Percentiles rank a stretch among this genome's conserved stretches.
These are phyloP conservation scores for Penicillium egyptiacum DNA, from an alignment of 495 filamentous ascomycete genomes.

Conservation along the genomic window DNA sequence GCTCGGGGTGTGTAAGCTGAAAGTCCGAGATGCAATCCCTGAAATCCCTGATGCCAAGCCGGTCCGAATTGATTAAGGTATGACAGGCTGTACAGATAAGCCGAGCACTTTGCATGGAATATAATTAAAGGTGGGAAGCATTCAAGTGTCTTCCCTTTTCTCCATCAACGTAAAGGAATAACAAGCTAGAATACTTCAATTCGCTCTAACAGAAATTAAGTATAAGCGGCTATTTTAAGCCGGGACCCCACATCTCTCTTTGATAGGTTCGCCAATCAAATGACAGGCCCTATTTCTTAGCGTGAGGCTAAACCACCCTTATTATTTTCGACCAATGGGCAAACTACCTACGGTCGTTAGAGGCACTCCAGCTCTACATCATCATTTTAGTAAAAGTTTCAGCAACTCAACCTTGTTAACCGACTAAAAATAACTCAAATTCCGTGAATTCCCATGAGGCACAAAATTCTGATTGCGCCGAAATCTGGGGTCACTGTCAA, in stretches of 20 bases:
- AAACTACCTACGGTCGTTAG: no score
- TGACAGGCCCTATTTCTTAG: background rate
- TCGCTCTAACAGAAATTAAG: background rate
- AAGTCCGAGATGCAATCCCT: background rate
- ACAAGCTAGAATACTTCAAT: background rate
- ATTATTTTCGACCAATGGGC: background rate
- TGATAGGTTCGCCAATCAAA: background rate
- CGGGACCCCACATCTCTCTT: background rate
- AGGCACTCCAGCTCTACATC: background rate
- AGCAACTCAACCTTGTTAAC: background rate
- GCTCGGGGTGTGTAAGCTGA: slow-evolving; percentile 2
- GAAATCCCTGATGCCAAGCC: slow-evolving; percentile 10
- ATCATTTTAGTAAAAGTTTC: background rate
- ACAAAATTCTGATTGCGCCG: slow-evolving; percentile 8
- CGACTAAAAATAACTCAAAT: background rate
- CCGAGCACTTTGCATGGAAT: background rate
- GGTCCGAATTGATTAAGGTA: slow-evolving; percentile 5
- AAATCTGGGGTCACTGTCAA: background rate
- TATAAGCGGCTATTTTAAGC: slow-evolving; percentile 9
- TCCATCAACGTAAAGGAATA: background rate
- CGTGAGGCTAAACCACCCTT: background rate
- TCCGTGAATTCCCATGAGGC: background rate
- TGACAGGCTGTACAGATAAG: slow-evolving; percentile 3
- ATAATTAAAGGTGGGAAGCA: background rate
- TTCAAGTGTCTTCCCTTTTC: background rate